Evolutionary conservation across 2,329 filamentous ascomycete genomes (phyloP).

Genomic region (Pseudogymnoascus sp.): DNA sequence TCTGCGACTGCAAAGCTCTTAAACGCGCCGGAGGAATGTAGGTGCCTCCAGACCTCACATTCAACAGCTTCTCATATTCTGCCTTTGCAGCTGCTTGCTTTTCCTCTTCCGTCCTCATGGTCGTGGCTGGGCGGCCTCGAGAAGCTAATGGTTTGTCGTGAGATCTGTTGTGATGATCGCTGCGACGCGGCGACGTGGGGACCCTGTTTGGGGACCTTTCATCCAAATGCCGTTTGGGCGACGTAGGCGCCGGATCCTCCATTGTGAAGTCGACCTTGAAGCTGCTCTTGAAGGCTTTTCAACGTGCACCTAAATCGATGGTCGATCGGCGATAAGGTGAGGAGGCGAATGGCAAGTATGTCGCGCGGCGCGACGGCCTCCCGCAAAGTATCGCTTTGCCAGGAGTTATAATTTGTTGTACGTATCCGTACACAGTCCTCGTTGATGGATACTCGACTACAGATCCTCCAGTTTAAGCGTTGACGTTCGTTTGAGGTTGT

Average conservation of each 20-base stretch:
- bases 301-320: background rate
- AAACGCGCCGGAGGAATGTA: slow-evolving; percentile 92
- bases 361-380: slow-evolving; percentile 7
- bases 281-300: background rate
- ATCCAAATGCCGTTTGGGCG: slow-evolving; percentile 13
- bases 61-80: slow-evolving; percentile 87
- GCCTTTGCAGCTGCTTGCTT: slow-evolving; percentile 85
- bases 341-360: background rate
- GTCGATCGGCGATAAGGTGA: slow-evolving; percentile 3
- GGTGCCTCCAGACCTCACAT: slow-evolving; percentile 87
- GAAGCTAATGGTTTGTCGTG: slow-evolving; percentile 13
- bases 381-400: background rate
- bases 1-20: slow-evolving; percentile 87
- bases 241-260: slow-evolving; percentile 16
- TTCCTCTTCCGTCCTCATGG: slow-evolving; percentile 60
- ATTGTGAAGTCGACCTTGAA: slow-evolving; percentile 13
- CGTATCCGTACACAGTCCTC: background rate
- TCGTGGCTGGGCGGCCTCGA: slow-evolving; percentile 18
- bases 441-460: background rate
- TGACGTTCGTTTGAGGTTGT: background rate
- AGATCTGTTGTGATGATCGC: slow-evolving; percentile 21
- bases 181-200: slow-evolving; percentile 20
- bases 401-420: background rate
- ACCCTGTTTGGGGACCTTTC: slow-evolving; percentile 14
- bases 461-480: background rate